A percentile compares a stretch with the other conserved stretches of the same genome.
Evolutionary conservation across 257 asterid species (phyloP).

Genomic region (Capsicum rhomboideum): DNA sequence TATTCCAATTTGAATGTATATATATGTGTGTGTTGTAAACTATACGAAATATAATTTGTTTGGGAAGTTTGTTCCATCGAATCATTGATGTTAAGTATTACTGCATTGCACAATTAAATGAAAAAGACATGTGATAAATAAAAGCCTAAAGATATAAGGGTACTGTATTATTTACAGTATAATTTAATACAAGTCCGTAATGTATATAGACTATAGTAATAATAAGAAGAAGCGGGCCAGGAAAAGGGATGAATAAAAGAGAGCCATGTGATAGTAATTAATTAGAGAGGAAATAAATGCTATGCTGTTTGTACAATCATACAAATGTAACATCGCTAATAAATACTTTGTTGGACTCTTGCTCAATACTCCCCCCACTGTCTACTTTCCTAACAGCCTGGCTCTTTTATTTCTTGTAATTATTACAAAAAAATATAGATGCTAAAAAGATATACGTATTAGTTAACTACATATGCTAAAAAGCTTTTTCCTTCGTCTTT

Average conservation of each 20-base stretch:
- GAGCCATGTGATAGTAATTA: constrained; percentile 1
- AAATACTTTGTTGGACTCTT: background rate
- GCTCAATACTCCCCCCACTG: background rate
- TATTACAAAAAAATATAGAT: too few species aligned
- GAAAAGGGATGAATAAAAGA: background rate
- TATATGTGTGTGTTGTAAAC: background rate
- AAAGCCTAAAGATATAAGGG: background rate
- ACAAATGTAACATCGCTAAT: constrained; percentile 2
- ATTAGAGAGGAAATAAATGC: background rate
- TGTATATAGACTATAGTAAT: too few species aligned
- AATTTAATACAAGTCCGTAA: background rate
- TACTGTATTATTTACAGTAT: background rate
- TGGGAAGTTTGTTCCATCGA: background rate
- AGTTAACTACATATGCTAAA: too few species aligned
- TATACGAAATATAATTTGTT: background rate
- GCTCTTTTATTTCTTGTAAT: background rate
- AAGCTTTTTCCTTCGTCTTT: too few species aligned
- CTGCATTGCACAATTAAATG: background rate
- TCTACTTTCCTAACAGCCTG: constrained; percentile 16
- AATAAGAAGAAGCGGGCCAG: background rate
- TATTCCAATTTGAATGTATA: background rate
- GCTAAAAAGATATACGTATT: too few species aligned
- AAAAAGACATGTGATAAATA: background rate
- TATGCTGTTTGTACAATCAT: background rate
- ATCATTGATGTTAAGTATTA: background rate